These are phyloP conservation scores for Euphorbia pulcherrima DNA, from an alignment of 345 rosid species.

Conservation along the genomic window DNA sequence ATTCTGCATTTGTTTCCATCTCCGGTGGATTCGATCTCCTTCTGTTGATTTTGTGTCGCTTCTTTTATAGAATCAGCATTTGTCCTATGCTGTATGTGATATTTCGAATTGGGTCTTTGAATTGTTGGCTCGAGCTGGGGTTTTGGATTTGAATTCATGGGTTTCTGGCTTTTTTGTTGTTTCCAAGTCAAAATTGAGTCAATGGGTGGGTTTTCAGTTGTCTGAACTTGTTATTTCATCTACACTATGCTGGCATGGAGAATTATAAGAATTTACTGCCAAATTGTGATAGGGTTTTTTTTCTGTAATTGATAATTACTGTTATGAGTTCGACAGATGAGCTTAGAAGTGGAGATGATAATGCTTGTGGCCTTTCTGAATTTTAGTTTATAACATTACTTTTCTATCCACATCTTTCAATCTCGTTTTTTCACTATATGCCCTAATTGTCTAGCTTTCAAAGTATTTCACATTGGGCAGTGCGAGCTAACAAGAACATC, in stretches of 20 bases:
- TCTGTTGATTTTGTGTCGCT: background rate
- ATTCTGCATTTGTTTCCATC: slow-evolving; percentile 6
- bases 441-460: background rate
- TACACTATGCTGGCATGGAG: background rate
- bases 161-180: background rate
- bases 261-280: background rate
- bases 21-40: background rate
- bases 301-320: background rate
- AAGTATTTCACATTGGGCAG: background rate
- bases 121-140: slow-evolving; percentile 20
- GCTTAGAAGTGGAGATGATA: background rate
- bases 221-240: background rate
- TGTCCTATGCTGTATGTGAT: background rate
- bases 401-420: too few relatives aligned
- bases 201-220: too few relatives aligned
- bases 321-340: background rate
- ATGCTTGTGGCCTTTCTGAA: background rate
- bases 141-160: slow-evolving; percentile 10
- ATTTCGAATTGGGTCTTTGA: slow-evolving; percentile 10
- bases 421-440: too few relatives aligned
- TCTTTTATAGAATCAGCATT: too few relatives aligned
- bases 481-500: background rate
- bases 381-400: background rate
- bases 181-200: slow-evolving; percentile 9
- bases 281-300: too few relatives aligned